Conservation (phyloP, 2,329 filamentous ascomycete species). For the Sphaerulina vaccinii region DNA sequence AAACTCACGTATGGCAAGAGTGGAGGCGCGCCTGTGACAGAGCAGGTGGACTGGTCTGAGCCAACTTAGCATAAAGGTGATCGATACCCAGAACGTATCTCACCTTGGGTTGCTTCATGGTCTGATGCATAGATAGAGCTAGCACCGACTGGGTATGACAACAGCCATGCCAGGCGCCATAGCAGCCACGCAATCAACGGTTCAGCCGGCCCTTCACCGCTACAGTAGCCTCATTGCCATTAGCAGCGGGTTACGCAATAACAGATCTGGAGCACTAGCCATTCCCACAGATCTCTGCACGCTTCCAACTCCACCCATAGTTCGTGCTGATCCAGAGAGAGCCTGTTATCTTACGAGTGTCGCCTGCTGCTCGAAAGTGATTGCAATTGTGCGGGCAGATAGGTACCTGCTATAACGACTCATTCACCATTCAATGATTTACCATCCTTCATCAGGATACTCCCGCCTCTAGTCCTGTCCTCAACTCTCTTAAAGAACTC, state of each 20-base stretch:
- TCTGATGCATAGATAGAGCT: neutral
- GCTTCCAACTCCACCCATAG: no score
- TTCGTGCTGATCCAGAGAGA: no score
- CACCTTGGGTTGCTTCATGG: neutral
- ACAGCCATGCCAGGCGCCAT: neutral
- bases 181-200: neutral
- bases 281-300: no score
- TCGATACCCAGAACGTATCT: neutral
- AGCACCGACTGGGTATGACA: neutral
- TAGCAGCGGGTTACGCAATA: no score
- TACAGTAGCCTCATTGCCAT: no score
- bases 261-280: no score
- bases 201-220: no score
- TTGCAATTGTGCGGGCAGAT: no score
- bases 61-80: conserved; percentile 44
- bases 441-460: conserved; percentile 70
- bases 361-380: neutral
- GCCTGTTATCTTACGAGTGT: no score
- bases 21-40: conserved; percentile 68
- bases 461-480: conserved; percentile 59
- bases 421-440: conserved; percentile 55
- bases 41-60: conserved; percentile 97
- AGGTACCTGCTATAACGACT: no score
- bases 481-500: conserved; percentile 71
- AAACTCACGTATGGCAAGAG: conserved; percentile 78